These are phyloP conservation scores for Talaromyces sp. DNA, from an alignment of 2,329 filamentous ascomycete genomes.

Conservation along the genomic window DNA sequence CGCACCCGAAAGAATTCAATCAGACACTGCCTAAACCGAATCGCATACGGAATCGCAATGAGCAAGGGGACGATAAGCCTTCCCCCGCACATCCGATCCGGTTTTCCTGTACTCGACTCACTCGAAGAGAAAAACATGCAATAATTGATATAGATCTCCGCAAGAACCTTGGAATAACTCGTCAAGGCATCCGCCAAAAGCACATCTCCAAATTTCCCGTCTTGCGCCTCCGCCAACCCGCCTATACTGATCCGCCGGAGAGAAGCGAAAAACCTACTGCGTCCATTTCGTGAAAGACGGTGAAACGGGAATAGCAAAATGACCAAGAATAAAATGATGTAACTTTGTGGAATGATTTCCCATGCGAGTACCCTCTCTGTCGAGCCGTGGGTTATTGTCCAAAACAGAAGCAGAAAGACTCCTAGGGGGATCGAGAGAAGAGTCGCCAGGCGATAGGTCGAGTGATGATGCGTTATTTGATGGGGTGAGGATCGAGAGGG, in stretches of 20 bases:
- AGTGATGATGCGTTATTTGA: conserved; percentile 69
- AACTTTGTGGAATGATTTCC: conserved; percentile 80
- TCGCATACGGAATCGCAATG: conserved; percentile 74
- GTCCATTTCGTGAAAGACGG: conserved; percentile 63
- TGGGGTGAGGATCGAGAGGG: conserved; percentile 65
- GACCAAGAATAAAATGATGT: conserved; percentile 66
- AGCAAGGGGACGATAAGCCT: conserved; percentile 75
- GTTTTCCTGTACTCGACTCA: conserved; percentile 69
- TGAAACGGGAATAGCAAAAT: conserved; percentile 70
- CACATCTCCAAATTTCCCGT: conserved; percentile 93
- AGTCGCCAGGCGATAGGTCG: conserved; percentile 79
- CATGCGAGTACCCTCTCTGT: conserved; percentile 66
- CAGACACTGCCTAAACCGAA: conserved; percentile 85
- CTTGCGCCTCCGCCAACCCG: conserved; percentile 75
- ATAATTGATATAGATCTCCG: conserved; percentile 78
- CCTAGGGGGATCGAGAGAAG: conserved; percentile 67
- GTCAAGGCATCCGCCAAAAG: conserved; percentile 90
- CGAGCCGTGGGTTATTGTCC: conserved; percentile 68
- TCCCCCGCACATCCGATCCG: conserved; percentile 77
- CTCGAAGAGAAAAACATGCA: conserved; percentile 82
- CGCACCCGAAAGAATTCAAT: conserved; percentile 77
- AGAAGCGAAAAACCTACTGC: conserved; percentile 68
- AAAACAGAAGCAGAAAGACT: conserved; percentile 74
- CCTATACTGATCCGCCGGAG: conserved; percentile 76
- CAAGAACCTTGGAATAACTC: conserved; percentile 87